These are phyloP conservation scores for Penicillium sp. DNA, from an alignment of 2,329 filamentous ascomycete species.

Conservation along the genomic window DNA sequence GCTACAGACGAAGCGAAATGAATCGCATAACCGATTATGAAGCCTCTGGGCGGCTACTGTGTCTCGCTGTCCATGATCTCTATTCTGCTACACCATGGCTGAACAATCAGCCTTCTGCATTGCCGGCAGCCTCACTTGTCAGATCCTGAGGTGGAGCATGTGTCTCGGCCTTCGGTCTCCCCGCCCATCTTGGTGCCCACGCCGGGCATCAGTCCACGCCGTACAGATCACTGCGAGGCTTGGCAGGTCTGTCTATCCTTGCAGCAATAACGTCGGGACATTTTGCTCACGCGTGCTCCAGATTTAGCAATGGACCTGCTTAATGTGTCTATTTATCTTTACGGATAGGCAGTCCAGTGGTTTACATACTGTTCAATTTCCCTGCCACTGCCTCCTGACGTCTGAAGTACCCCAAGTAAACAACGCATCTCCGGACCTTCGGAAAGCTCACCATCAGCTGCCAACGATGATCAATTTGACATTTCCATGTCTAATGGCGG, in stretches of 20 bases:
- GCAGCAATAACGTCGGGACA: background rate
- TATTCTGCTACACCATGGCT: background rate
- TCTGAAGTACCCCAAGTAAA: too few species aligned
- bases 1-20: conserved; percentile 51
- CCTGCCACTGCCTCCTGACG: conserved; percentile 6
- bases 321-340: conserved; percentile 11
- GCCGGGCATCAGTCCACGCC: conserved; percentile 3
- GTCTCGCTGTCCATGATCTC: background rate
- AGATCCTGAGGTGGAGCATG: background rate
- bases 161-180: conserved; percentile 6
- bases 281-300: conserved; percentile 1
- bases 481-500: too few species aligned
- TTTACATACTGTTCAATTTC: conserved; percentile 10
- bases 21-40: conserved; percentile 15
- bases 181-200: conserved; percentile 4
- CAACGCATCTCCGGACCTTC: too few species aligned
- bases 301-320: conserved; percentile 12
- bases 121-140: background rate
- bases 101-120: background rate
- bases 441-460: too few species aligned
- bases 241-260: too few species aligned
- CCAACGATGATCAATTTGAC: too few species aligned
- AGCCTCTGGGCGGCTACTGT: conserved; percentile 1
- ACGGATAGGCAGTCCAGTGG: conserved; percentile 1
- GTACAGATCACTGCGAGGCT: conserved; percentile 8